These are phyloP conservation scores for Penicillium bialowiezense DNA, from an alignment of 495 filamentous ascomycete genomes.

Conservation along the genomic window DNA sequence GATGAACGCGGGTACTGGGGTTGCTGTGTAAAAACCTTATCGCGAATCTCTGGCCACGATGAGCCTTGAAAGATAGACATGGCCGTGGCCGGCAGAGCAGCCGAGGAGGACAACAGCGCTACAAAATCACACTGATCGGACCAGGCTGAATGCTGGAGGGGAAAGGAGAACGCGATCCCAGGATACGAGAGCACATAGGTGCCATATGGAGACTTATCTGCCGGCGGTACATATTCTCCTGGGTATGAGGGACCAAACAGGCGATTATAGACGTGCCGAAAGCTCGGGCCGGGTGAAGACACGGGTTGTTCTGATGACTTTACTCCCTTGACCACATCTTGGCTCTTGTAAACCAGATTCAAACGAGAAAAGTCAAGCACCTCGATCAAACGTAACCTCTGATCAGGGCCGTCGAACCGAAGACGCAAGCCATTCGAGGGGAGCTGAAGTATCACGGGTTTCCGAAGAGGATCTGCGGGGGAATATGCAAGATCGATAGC, in stretches of 20 bases:
- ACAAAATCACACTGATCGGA: conserved; percentile 81
- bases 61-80: conserved; percentile 87
- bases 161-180: conserved; percentile 88
- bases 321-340: conserved; percentile 70
- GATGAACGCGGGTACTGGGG: conserved; percentile 64
- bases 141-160: conserved; percentile 72
- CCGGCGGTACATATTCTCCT: conserved; percentile 77
- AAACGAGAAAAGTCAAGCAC: conserved; percentile 87
- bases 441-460: conserved; percentile 68
- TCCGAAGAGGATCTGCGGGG: conserved; percentile 61
- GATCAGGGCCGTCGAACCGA: conserved; percentile 90
- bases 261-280: conserved; percentile 87
- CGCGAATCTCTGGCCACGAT: conserved; percentile 81
- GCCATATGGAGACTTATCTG: conserved; percentile 52
- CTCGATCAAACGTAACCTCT: conserved; percentile 87
- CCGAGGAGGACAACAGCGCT: conserved; percentile 74
- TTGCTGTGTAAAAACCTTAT: conserved; percentile 68
- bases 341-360: conserved; percentile 76
- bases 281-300: conserved; percentile 65
- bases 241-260: conserved; percentile 88
- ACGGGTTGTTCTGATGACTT: conserved; percentile 41
- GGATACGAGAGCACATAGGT: conserved; percentile 89
- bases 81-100: conserved; percentile 67
- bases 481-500: conserved; percentile 80
- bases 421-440: conserved; percentile 84